phyloP scores from a whole-genome alignment of 2,329 filamentous ascomycete genomes.

The Curvularia spicifera region DNA sequence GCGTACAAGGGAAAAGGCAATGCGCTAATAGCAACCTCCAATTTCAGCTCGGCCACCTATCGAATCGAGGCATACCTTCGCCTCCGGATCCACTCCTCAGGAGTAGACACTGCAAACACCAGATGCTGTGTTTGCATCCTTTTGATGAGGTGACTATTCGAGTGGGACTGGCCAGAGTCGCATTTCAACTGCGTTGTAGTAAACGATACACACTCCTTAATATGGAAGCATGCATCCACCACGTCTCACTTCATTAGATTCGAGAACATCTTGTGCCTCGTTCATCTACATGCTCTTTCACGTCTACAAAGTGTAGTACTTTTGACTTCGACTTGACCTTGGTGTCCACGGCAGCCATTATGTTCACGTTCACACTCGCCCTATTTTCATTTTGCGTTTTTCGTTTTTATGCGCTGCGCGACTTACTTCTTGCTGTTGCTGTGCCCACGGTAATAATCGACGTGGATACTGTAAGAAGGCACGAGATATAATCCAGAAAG shows the following conservation, averaged over 20 bases:
- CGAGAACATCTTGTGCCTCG: not conserved
- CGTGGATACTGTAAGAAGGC: not conserved
- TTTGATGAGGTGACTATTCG: not conserved
- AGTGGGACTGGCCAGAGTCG: not conserved
- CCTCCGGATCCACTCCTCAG: conserved; percentile 24
- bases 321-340: not conserved
- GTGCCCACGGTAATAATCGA: not conserved
- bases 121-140: not conserved
- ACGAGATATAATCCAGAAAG: not conserved
- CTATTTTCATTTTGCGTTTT: not conserved
- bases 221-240: not conserved
- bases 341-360: not conserved
- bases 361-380: not conserved
- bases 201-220: not conserved
- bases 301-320: not conserved
- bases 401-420: not conserved
- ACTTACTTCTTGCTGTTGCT: not conserved
- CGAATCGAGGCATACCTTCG: conserved; percentile 35
- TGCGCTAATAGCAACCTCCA: conserved; percentile 42
- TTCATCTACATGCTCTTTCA: not conserved
- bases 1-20: conserved; percentile 34
- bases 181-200: not conserved
- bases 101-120: conserved; percentile 2
- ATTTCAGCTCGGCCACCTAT: conserved; percentile 49
- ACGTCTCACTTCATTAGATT: not conserved